Percentiles rank a stretch among this genome's conserved stretches.
These are phyloP conservation scores for Arctium minus DNA, from an alignment of 129 eudicot species.

Conservation along the genomic window DNA sequence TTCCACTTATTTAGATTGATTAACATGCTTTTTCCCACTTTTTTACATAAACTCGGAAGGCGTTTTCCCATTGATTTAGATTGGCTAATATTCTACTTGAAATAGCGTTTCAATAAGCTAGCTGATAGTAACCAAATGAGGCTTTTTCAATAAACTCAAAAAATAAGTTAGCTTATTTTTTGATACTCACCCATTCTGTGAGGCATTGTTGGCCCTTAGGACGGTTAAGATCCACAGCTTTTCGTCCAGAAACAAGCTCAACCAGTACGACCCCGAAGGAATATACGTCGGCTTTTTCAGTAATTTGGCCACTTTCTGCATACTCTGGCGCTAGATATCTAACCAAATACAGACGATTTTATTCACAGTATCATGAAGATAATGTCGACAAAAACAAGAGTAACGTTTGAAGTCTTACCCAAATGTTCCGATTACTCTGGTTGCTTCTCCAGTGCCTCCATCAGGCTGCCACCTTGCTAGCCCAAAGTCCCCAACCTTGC, in stretches of 20 bases:
- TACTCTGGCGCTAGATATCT: conserved; percentile 95
- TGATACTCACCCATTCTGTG: conserved; percentile 71
- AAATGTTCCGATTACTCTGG: conserved; percentile 88
- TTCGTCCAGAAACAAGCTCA: conserved; percentile 82
- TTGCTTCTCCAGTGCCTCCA: conserved; percentile 81
- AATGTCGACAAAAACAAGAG: not conserved
- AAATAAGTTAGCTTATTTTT: no score
- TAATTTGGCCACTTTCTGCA: conserved; percentile 88
- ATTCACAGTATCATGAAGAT: not conserved
- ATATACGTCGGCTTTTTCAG: conserved; percentile 90
- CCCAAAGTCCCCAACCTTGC: conserved; percentile 89
- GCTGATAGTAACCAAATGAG: no score
- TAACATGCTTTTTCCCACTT: no score
- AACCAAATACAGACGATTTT: conserved; percentile 1
- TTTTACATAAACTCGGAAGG: no score
- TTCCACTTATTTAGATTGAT: no score
- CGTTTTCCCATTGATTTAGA: no score
- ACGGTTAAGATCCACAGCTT: conserved; percentile 82
- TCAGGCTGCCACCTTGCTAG: conserved; percentile 96
- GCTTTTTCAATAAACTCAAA: no score
- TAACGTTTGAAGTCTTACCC: conserved; percentile 39
- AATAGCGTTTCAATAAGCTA: no score
- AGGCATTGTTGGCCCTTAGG: conserved; percentile 91
- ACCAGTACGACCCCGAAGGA: conserved; percentile 82
- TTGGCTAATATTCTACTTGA: no score